Conservation (phyloP, 352 stramenopile genomes). For the Pythium rishiriense region DNA sequence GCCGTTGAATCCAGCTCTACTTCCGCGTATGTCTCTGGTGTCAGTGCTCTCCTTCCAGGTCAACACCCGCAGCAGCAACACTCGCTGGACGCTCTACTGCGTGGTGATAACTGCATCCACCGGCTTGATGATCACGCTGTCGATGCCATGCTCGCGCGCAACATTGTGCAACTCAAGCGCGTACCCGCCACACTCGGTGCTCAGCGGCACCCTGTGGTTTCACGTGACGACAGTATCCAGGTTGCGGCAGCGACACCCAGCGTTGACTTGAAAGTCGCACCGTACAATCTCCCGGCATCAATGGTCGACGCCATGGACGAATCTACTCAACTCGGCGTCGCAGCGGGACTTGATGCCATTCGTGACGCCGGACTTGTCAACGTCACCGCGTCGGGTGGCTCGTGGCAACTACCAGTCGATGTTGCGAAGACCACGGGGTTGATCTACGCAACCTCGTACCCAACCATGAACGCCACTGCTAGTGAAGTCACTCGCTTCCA, state of each 20-base stretch:
- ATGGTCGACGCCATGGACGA: slow-evolving; percentile 95
- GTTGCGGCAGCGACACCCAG: slow-evolving; percentile 83
- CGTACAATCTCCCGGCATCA: slow-evolving; percentile 87
- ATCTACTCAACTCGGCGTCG: slow-evolving; percentile 92
- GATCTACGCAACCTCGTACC: slow-evolving; percentile 96
- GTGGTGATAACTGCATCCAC: slow-evolving; percentile 90
- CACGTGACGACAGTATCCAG: slow-evolving; percentile 77
- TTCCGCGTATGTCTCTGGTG: slow-evolving; percentile 89
- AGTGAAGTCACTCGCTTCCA: slow-evolving; percentile 88
- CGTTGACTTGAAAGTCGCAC: slow-evolving; percentile 53
- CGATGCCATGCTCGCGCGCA: slow-evolving; percentile 91
- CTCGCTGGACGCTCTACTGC: slow-evolving; percentile 88
- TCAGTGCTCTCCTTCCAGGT: slow-evolving; percentile 90
- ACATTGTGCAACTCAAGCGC: slow-evolving; percentile 88
- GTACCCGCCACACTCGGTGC: slow-evolving; percentile 49
- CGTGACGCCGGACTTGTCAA: slow-evolving; percentile 88
- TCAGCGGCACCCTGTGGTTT: slow-evolving; percentile 44
- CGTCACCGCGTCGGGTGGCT: slow-evolving; percentile 24
- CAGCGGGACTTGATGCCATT: slow-evolving; percentile 93
- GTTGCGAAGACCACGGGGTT: slow-evolving; percentile 90
- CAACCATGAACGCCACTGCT: slow-evolving; percentile 93
- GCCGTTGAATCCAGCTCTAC: slow-evolving; percentile 23
- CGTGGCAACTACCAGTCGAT: slow-evolving; percentile 87
- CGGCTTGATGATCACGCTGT: slow-evolving; percentile 63
- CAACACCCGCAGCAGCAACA: slow-evolving; percentile 22